Conservation (phyloP, 768 basidiomycete genomes). For the Mycena filopes region DNA sequence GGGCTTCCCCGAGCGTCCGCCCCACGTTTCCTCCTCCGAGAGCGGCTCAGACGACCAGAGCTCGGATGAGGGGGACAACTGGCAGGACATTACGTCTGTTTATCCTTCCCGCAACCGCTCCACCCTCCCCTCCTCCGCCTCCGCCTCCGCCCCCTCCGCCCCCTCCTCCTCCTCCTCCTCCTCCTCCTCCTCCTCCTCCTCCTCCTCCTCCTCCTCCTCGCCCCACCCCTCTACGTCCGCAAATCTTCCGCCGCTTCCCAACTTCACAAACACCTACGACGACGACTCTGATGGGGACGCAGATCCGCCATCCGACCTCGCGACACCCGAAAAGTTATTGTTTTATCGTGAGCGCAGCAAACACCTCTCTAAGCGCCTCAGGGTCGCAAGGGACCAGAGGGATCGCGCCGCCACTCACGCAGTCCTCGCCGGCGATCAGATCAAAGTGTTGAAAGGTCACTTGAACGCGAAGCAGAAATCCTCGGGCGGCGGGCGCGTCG, state of each 20-base stretch:
- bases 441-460: conserved; percentile 7
- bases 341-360: background rate
- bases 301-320: background rate
- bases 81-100: conserved; percentile 8
- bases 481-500: background rate
- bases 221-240: no score
- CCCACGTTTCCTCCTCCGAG: background rate
- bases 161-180: background rate
- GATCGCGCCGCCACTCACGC: conserved; percentile 3
- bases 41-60: conserved; percentile 5
- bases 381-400: background rate
- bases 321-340: background rate
- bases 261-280: conserved; percentile 10
- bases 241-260: background rate
- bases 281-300: conserved; percentile 11
- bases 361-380: background rate
- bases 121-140: background rate
- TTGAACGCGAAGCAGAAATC: conserved; percentile 7
- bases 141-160: background rate
- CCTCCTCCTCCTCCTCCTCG: background rate
- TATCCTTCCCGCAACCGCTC: background rate
- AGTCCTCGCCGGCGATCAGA: conserved; percentile 2
- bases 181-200: background rate
- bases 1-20: conserved; percentile 4
- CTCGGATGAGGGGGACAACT: conserved; percentile 5